phyloP scores from a whole-genome alignment of 306 rosid species.

The Sophora flavescens region DNA sequence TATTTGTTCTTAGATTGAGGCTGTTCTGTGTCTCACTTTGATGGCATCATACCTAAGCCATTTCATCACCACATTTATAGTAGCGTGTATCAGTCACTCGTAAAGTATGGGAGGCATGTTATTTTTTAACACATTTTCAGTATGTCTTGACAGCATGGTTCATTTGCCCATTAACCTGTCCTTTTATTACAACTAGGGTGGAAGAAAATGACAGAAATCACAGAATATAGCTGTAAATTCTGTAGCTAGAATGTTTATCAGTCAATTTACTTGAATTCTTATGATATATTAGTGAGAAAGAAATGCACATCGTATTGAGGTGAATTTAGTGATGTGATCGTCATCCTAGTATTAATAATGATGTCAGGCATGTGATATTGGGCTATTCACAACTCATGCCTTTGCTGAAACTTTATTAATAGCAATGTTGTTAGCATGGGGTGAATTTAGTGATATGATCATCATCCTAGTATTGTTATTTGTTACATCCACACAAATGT shows the following conservation, averaged over 20 bases:
- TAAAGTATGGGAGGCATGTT: conserved; percentile 15
- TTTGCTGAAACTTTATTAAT: conserved; percentile 9
- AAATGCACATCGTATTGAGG: background rate
- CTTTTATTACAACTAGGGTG: conserved; percentile 28
- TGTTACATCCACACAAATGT: background rate
- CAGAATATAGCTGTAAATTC: conserved; percentile 14
- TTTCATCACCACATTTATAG: conserved; percentile 16
- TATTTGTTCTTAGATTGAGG: conserved; percentile 1
- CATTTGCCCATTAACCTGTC: conserved; percentile 11
- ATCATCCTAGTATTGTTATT: background rate
- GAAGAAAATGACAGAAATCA: conserved; percentile 28
- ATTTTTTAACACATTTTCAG: conserved; percentile 25
- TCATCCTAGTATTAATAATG: background rate
- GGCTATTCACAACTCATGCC: conserved; percentile 9
- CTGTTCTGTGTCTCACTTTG: background rate
- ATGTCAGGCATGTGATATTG: no score
- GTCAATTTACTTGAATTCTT: conserved; percentile 21
- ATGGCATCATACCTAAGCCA: background rate
- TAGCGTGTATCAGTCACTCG: conserved; percentile 30
- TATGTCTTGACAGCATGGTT: conserved; percentile 8
- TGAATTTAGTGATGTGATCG: conserved; percentile 25
- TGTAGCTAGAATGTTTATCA: conserved; percentile 24
- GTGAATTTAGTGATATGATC: conserved; percentile 19
- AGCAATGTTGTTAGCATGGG: conserved; percentile 10
- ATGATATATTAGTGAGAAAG: background rate